These are phyloP conservation scores for Saccharomycodes ludwigii DNA, from an alignment of 805 yeast species.

Conservation along the genomic window DNA sequence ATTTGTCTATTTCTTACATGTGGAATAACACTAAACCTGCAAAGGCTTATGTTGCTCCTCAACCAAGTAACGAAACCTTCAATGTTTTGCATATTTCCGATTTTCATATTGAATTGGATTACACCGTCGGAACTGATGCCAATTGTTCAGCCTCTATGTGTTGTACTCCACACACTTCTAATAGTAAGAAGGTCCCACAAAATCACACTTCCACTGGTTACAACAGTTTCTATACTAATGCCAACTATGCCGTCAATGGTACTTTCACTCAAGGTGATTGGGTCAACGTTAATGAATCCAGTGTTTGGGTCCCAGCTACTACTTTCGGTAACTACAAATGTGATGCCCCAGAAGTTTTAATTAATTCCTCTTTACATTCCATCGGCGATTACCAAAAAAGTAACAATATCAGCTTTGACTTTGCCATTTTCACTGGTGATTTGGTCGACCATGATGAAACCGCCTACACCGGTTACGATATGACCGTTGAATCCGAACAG, in stretches of 20 bases:
- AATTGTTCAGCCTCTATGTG: conserved; percentile 47
- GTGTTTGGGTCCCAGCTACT: conserved; percentile 40
- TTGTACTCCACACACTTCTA: conserved; percentile 41
- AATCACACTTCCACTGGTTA: conserved; percentile 10
- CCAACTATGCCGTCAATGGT: conserved; percentile 20
- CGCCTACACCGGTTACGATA: conserved; percentile 33
- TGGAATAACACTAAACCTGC: conserved; percentile 35
- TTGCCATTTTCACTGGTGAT: conserved; percentile 63
- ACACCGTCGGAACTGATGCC: conserved; percentile 42
- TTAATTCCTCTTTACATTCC: conserved; percentile 43
- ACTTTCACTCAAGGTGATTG: conserved; percentile 20
- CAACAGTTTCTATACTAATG: conserved; percentile 19
- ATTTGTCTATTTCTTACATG: conserved; percentile 30
- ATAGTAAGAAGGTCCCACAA: conserved; percentile 23
- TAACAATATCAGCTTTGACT: conserved; percentile 34
- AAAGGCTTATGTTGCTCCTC: conserved; percentile 32
- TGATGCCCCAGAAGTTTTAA: conserved; percentile 51
- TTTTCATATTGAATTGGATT: conserved; percentile 49
- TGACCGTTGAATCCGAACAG: conserved; percentile 42
- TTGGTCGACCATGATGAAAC: conserved; percentile 55
- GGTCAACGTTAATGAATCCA: conserved; percentile 14
- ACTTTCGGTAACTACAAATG: conserved; percentile 51
- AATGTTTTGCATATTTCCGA: conserved; percentile 58
- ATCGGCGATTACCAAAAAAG: conserved; percentile 25
- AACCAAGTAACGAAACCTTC: conserved; percentile 32